phyloP scores from a whole-genome alignment of 805 yeast genomes.

The Yarrowia bubula region DNA sequence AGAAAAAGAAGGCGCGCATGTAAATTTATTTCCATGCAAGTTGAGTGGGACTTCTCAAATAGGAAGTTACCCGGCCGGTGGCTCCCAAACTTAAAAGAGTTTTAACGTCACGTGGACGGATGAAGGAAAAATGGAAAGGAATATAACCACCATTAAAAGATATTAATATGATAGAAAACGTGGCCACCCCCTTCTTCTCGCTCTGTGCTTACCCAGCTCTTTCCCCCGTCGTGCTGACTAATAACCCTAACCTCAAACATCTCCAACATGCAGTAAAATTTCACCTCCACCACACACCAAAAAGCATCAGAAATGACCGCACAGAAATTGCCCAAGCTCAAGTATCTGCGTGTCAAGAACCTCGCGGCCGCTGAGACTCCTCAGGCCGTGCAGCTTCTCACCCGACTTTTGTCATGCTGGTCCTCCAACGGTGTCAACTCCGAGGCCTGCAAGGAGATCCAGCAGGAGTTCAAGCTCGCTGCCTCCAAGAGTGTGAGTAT shows the following conservation, averaged over 20 bases:
- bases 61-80: conserved; percentile 15
- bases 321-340: conserved; percentile 60
- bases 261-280: conserved; percentile 7
- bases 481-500: conserved; percentile 49
- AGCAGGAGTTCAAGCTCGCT: conserved; percentile 69
- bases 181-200: no score
- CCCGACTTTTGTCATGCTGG: conserved; percentile 89
- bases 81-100: neutral
- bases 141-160: neutral
- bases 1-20: neutral
- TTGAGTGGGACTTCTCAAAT: conserved; percentile 23
- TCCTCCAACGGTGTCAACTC: conserved; percentile 89
- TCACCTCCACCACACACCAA: neutral
- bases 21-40: conserved; percentile 23
- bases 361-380: conserved; percentile 55
- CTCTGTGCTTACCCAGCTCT: no score
- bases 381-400: conserved; percentile 77
- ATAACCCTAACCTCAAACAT: conserved; percentile 1
- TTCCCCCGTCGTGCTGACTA: neutral
- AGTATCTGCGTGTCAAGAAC: conserved; percentile 68
- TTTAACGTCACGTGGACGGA: neutral
- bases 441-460: conserved; percentile 61
- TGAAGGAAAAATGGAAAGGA: neutral
- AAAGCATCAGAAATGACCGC: conserved; percentile 4
- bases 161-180: no score